Evolutionary conservation across 495 filamentous ascomycete species (phyloP), one percentile per base, ranked within the genome.

Genomic region (Apiosordaria backusii): DNA sequence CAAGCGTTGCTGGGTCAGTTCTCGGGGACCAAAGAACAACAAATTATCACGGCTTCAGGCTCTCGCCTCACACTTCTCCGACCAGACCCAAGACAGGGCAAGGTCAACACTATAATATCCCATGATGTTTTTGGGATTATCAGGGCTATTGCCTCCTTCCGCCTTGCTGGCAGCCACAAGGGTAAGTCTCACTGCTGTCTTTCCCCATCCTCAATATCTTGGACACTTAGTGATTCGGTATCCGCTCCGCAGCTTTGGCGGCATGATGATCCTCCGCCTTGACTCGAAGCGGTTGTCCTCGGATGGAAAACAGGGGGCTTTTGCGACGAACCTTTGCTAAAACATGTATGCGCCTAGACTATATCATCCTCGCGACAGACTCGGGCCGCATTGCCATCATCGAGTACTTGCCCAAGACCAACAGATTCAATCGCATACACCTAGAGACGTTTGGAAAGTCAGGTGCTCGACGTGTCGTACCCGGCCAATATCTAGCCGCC

Each of bases 391-490:
- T 98, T 70, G 89, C 92, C 23, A 92, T 97, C 75, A 83, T 97
- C 75, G 93, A 99, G 77, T 99, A 97, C 76, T 82, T 92, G 21
- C 90, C 91, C 15, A 86, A 90, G 9, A 87, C 92, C 75, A 96
- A 97, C 75, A 86, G 87, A 63, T 97, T 98, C 77, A 90, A 89
- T 70, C 87, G 92, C 19, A 86, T 98, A 66, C 93, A 97, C 72
- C 85, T 96, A 40, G 96, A 99, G 79, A 99, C 96, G 3, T 99
- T 96, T 74, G 96, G 96, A 60, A 98, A 98, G 77, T 97, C 93
- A 15, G 96, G 95, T n/a, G 86, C 97, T 22, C 89, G 96, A 40
- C 87, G 96, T 62, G 94, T 97, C 18, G 85, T 99, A 67, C 96
- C 96, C 3, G 96, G 96, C 16, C 92, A 99, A 74, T 98, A 95